Evolutionary conservation across 345 rosid genomes (phyloP).

Genomic region (Heritiera littoralis): DNA sequence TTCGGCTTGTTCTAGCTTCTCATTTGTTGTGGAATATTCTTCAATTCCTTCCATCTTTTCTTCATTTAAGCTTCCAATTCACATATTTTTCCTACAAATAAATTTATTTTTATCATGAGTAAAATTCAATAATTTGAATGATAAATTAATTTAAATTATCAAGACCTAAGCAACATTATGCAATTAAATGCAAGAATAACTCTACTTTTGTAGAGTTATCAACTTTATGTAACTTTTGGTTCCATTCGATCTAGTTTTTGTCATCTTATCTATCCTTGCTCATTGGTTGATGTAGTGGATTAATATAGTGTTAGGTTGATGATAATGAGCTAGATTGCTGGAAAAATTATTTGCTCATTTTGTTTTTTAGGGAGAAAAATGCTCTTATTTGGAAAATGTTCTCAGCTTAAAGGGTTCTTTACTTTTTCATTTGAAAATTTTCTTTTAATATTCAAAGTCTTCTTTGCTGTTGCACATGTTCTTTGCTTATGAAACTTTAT

Average conservation of each 20-base stretch:
- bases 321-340: not conserved
- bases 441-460: not conserved
- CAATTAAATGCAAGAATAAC: too few relatives aligned
- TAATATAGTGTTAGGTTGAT: not conserved
- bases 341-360: not conserved
- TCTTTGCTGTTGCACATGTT: not conserved
- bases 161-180: too few relatives aligned
- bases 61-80: too few relatives aligned
- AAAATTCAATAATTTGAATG: too few relatives aligned
- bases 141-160: too few relatives aligned
- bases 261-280: not conserved
- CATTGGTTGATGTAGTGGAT: not conserved
- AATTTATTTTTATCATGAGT: too few relatives aligned
- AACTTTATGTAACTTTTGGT: not conserved
- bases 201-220: too few relatives aligned
- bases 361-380: not conserved
- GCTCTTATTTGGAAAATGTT: not conserved
- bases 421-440: not conserved
- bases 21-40: too few relatives aligned
- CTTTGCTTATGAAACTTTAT: slow-evolving; percentile 3
- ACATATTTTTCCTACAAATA: too few relatives aligned
- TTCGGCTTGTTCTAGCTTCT: too few relatives aligned
- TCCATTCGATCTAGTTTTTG: not conserved
- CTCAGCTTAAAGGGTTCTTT: not conserved
- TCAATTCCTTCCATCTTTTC: too few relatives aligned